A percentile compares a stretch with the other conserved stretches of the same genome.
Conservation (phyloP, 1,284 basidiomycete species). For the Hemileia vastatrix region DNA sequence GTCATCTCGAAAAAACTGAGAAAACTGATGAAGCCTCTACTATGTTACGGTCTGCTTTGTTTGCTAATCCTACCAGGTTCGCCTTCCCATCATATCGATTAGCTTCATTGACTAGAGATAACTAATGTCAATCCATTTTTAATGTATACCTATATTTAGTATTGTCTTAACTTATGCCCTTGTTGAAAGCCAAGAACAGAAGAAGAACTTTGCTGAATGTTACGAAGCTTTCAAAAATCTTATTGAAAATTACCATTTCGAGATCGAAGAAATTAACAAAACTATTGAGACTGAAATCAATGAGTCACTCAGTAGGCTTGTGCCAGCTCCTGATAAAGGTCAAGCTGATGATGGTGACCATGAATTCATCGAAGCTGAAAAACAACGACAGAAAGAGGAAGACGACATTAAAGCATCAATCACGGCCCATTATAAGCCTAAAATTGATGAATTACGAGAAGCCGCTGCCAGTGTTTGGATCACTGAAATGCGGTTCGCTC, state of each 20-base stretch:
- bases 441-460: slow-evolving; percentile 49
- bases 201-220: slow-evolving; percentile 36
- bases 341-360: slow-evolving; percentile 44
- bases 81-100: slow-evolving; percentile 4
- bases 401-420: slow-evolving; percentile 44
- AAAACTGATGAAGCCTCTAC: slow-evolving; percentile 69
- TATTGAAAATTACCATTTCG: slow-evolving; percentile 57
- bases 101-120: not conserved
- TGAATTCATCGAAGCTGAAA: slow-evolving; percentile 45
- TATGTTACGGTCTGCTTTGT: slow-evolving; percentile 73
- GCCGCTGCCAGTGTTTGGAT: slow-evolving; percentile 54
- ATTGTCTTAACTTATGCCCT: slow-evolving; percentile 23
- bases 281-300: slow-evolving; percentile 50
- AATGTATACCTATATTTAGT: not conserved
- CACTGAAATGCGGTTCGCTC: slow-evolving; percentile 85
- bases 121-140: slow-evolving; percentile 14
- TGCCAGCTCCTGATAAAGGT: slow-evolving; percentile 29
- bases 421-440: slow-evolving; percentile 40
- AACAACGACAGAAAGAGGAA: slow-evolving; percentile 37
- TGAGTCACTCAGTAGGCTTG: slow-evolving; percentile 38
- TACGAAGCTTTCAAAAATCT: slow-evolving; percentile 54
- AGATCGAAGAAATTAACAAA: slow-evolving; percentile 61
- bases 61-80: slow-evolving; percentile 75
- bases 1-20: slow-evolving; percentile 63
- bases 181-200: slow-evolving; percentile 24